Evolutionary conservation across 2,329 filamentous ascomycete species (phyloP), one percentile per base, ranked within the genome.

Genomic region (Aureobasidium sp.): DNA sequence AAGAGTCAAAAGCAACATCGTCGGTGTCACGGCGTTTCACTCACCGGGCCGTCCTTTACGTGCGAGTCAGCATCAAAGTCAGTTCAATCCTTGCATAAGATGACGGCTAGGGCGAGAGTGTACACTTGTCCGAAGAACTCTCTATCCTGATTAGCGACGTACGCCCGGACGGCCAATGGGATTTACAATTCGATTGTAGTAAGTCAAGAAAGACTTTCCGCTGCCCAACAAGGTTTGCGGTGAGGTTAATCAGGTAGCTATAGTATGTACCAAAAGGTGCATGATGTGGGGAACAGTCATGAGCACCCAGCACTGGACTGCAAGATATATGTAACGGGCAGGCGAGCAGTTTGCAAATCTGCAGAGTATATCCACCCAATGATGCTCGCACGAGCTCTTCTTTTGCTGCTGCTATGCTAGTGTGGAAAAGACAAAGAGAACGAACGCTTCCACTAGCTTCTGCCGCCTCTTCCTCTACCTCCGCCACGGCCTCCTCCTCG

Each of bases 21-120:
- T 59, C 55, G 55, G 55, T 27, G 5, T 48, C 55, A 48, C 55
- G 55, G 55, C 22, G 42, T 20, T 59, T 48, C 22, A 29, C n/a
- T 29, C 45, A 47, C 41, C 55, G 42, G 42, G 44, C 55, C 55
- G 55, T 15, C 25, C 25, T 48, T 9, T 25, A 31, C 31, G 11
- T 20, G 27, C 29, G 31, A 59, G 55, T 59, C 53, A 57, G 53
- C 41, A 36, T 48, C 27, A n/a, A 27, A 44, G 31, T 39, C 20
- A n/a, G 20, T 37, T 48, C 15, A 7, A 31, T 27, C 55, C 55
- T 59, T 59, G 55, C 55, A 59, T 59, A 48, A 57, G 53, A 44
- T 34, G 27, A 17, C 41, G 41, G 53, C 39, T 57, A 34, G 29
- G 29, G 39, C 3, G 27, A 45, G 12, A 15, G n/a, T 25, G 9